Conservation (phyloP, 2,329 filamentous ascomycete genomes). For the Penicillium corylophilum region DNA sequence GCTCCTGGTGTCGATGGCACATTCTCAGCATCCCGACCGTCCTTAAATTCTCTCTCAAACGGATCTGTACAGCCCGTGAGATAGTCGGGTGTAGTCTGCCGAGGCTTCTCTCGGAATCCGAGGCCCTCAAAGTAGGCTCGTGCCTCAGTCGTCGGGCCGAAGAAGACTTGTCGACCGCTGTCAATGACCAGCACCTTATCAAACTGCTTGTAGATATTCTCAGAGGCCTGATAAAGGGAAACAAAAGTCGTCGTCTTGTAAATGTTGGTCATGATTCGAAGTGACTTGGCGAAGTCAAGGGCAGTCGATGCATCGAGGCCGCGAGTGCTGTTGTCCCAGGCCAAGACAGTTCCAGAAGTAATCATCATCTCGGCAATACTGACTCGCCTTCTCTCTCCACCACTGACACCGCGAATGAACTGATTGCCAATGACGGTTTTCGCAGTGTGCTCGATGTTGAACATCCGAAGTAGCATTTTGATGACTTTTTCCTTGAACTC, state of each 20-base stretch:
- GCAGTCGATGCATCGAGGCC: slow-evolving; percentile 69
- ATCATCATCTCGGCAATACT: slow-evolving; percentile 82
- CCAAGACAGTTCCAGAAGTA: slow-evolving; percentile 68
- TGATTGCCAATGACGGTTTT: slow-evolving; percentile 82
- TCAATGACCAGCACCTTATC: slow-evolving; percentile 85
- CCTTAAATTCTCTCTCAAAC: slow-evolving; percentile 75
- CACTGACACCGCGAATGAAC: slow-evolving; percentile 76
- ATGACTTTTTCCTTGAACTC: slow-evolving; percentile 77
- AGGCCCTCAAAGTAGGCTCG: slow-evolving; percentile 73
- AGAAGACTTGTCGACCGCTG: slow-evolving; percentile 72
- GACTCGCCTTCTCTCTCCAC: slow-evolving; percentile 71
- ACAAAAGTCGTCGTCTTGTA: slow-evolving; percentile 84
- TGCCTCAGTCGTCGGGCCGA: slow-evolving; percentile 67
- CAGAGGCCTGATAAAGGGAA: slow-evolving; percentile 80
- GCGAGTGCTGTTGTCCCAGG: slow-evolving; percentile 73
- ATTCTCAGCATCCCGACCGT: slow-evolving; percentile 64
- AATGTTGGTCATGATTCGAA: slow-evolving; percentile 78
- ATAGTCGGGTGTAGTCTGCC: slow-evolving; percentile 80
- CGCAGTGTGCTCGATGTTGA: slow-evolving; percentile 86
- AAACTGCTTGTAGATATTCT: slow-evolving; percentile 75
- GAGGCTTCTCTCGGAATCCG: slow-evolving; percentile 70
- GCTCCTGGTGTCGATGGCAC: slow-evolving; percentile 67
- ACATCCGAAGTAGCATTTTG: slow-evolving; percentile 78
- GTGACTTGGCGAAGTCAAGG: slow-evolving; percentile 65
- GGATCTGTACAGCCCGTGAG: slow-evolving; percentile 79